These are phyloP conservation scores for Erodium chrysanthum DNA, from an alignment of 441 rosid species.

Conservation along the genomic window DNA sequence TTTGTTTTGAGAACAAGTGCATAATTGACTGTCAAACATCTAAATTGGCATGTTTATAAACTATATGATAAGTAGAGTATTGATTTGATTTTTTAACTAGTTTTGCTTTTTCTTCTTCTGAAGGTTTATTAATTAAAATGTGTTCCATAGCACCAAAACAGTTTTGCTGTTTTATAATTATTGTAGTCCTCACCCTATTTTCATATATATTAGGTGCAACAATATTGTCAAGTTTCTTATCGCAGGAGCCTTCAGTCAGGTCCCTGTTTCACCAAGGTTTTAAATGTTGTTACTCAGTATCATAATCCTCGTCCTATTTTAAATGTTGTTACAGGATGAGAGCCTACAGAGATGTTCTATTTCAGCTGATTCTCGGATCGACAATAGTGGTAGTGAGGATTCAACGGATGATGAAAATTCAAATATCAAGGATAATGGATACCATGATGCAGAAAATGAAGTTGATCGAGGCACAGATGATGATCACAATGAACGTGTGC, in stretches of 20 bases:
- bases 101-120: too few species aligned
- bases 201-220: background rate
- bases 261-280: slow-evolving; percentile 4
- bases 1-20: too few species aligned
- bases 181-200: background rate
- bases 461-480: slow-evolving; percentile 76
- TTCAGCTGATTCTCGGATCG: slow-evolving; percentile 81
- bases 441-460: slow-evolving; percentile 83
- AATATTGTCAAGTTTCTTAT: background rate
- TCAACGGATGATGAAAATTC: slow-evolving; percentile 81
- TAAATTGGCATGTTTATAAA: too few species aligned
- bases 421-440: slow-evolving; percentile 54
- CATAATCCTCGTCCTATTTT: too few species aligned
- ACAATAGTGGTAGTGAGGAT: slow-evolving; percentile 83
- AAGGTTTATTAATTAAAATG: background rate
- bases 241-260: slow-evolving; percentile 1
- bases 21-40: too few species aligned
- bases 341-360: slow-evolving; percentile 87
- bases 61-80: too few species aligned
- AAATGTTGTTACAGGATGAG: slow-evolving; percentile 69
- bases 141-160: background rate
- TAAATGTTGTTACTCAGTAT: slow-evolving; percentile 13
- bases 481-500: slow-evolving; percentile 46
- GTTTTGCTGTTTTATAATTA: background rate
- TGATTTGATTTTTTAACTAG: too few species aligned